Percentiles rank a stretch among this genome's conserved stretches.
Evolutionary conservation across 305 asterid genomes (phyloP).

Genomic region (Ilex paraguariensis): DNA sequence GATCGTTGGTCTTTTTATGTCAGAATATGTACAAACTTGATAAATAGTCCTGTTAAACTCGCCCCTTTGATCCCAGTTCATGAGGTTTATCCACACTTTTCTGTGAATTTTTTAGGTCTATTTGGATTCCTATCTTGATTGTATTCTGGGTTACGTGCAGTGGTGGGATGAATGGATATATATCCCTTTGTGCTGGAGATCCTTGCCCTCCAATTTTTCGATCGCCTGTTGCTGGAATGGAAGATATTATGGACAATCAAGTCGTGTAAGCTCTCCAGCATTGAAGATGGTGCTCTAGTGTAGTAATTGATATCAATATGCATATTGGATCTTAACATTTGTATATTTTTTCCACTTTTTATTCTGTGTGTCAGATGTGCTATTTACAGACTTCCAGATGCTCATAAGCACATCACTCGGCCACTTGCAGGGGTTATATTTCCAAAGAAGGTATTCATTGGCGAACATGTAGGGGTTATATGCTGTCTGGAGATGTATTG

Average conservation of each 20-base stretch:
- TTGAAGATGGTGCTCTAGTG: not conserved
- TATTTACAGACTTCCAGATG: constrained; percentile 83
- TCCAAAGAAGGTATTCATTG: constrained; percentile 63
- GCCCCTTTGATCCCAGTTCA: too few species aligned
- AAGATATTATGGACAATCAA: constrained; percentile 85
- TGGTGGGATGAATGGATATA: constrained; percentile 98
- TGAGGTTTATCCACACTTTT: not conserved
- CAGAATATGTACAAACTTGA: too few species aligned
- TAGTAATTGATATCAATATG: not conserved
- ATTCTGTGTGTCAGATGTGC: constrained; percentile 56
- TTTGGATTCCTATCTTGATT: constrained; percentile 28
- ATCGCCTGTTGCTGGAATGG: constrained; percentile 88
- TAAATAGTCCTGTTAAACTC: too few species aligned
- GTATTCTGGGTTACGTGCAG: constrained; percentile 50
- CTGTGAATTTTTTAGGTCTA: constrained; percentile 18
- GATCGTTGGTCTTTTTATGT: too few species aligned
- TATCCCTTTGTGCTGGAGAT: constrained; percentile 88
- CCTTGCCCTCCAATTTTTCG: constrained; percentile 93
- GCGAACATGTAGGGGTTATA: not conserved
- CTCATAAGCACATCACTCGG: constrained; percentile 71
- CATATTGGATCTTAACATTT: not conserved
- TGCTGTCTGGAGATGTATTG: not conserved
- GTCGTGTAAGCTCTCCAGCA: constrained; percentile 65
- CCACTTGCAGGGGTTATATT: constrained; percentile 78
- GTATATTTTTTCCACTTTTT: constrained; percentile 9